phyloP scores from a whole-genome alignment of 2,329 filamentous ascomycete species.

The Basipetospora chlamydospora region DNA sequence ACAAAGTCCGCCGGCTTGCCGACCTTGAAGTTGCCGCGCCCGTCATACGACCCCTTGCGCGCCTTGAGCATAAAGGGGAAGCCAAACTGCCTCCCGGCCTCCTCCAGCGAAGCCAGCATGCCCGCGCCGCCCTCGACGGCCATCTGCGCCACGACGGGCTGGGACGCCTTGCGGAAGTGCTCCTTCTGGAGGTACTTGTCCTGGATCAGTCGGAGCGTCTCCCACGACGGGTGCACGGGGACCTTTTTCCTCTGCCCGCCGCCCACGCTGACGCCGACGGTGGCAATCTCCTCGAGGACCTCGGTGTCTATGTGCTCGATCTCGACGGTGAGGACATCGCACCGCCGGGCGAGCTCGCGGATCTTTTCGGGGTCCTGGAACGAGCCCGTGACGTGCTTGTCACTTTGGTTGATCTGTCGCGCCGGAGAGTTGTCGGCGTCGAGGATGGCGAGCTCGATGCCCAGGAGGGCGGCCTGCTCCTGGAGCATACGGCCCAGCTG shows the following conservation, averaged over 20 bases:
- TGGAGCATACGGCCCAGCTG: conserved; percentile 89
- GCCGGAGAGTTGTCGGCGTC: conserved; percentile 66
- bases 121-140: conserved; percentile 41
- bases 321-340: conserved; percentile 79
- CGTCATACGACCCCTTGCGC: conserved; percentile 81
- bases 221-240: conserved; percentile 67
- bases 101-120: conserved; percentile 44
- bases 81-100: conserved; percentile 50
- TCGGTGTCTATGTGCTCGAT: conserved; percentile 93
- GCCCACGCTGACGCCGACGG: conserved; percentile 42
- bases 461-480: conserved; percentile 63
- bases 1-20: conserved; percentile 30
- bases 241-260: conserved; percentile 30
- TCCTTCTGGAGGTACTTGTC: conserved; percentile 88
- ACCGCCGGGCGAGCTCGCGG: conserved; percentile 57
- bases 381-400: conserved; percentile 65
- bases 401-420: conserved; percentile 69
- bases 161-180: conserved; percentile 51
- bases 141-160: conserved; percentile 60
- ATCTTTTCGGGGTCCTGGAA: conserved; percentile 77
- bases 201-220: conserved; percentile 76
- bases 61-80: conserved; percentile 90
- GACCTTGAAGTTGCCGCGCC: conserved; percentile 52
- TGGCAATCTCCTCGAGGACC: conserved; percentile 69
- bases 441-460: conserved; percentile 64